These are phyloP conservation scores for Salvia rosmarinus DNA, from an alignment of 257 asterid genomes.

Conservation along the genomic window DNA sequence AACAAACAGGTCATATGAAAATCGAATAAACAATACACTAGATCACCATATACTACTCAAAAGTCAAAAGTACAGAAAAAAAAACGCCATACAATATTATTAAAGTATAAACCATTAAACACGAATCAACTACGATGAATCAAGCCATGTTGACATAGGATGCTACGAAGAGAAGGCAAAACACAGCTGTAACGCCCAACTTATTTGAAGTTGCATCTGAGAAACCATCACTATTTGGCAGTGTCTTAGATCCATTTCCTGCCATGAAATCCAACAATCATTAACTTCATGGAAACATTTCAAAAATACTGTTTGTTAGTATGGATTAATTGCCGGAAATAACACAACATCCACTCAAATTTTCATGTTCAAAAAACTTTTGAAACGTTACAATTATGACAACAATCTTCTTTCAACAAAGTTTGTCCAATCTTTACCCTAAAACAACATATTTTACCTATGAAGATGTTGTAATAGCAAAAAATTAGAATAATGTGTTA, in stretches of 20 bases:
- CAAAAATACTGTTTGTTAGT: background rate
- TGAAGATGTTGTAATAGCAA: no score
- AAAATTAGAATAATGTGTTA: no score
- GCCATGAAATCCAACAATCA: conserved; percentile 23
- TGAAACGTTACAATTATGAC: no score
- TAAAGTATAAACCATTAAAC: background rate
- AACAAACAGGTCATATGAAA: conserved; percentile 34
- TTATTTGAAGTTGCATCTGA: conserved; percentile 45
- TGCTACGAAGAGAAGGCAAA: conserved; percentile 35
- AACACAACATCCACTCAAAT: no score
- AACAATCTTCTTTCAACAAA: no score
- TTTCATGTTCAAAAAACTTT: no score
- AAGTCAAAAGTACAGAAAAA: background rate
- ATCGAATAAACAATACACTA: conserved; percentile 41
- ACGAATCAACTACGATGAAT: conserved; percentile 2
- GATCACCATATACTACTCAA: background rate
- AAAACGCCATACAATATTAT: conserved; percentile 2
- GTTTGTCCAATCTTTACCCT: no score
- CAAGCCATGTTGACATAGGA: conserved; percentile 43
- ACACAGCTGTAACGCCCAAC: conserved; percentile 33
- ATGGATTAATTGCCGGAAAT: no score
- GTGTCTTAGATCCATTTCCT: conserved; percentile 45
- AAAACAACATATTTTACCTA: no score
- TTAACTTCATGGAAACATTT: background rate
- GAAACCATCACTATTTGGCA: conserved; percentile 46